Evolutionary conservation across 106 monocot genomes (phyloP).

Genomic region (Alisma plantagoaquatica): DNA sequence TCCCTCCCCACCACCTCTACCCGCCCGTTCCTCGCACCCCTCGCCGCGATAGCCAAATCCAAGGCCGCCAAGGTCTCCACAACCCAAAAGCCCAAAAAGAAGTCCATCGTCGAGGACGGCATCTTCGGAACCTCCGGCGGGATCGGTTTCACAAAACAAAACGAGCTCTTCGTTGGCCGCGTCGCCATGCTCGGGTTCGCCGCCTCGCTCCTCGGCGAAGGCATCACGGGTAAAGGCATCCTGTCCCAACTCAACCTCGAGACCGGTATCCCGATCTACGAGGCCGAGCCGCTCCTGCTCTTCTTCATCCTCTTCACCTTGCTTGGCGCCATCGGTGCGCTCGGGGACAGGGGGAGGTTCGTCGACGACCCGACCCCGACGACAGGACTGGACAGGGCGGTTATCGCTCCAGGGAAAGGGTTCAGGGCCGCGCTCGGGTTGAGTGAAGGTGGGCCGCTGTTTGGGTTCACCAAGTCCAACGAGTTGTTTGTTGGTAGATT

Average conservation of each 20-base stretch:
- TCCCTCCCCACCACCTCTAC: too few relatives aligned
- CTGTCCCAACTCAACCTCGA: too few relatives aligned
- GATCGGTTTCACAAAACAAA: too few relatives aligned
- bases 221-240: too few relatives aligned
- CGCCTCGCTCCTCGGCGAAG: constrained; percentile 66
- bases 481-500: constrained; percentile 78
- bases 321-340: constrained; percentile 80
- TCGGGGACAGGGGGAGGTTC: constrained; percentile 57
- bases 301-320: constrained; percentile 91
- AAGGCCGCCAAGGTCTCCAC: too few relatives aligned
- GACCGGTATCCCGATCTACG: too few relatives aligned
- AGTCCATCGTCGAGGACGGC: constrained; percentile 56
- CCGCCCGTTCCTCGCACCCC: too few relatives aligned
- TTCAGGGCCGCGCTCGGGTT: constrained; percentile 50
- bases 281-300: too few relatives aligned
- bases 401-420: constrained; percentile 64
- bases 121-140: constrained; percentile 69
- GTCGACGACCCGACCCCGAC: constrained; percentile 41
- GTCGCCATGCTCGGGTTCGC: constrained; percentile 88
- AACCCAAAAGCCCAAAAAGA: too few relatives aligned
- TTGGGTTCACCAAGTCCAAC: constrained; percentile 77
- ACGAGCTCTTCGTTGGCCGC: constrained; percentile 72
- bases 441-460: constrained; percentile 60
- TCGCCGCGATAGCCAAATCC: too few relatives aligned
- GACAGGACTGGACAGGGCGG: constrained; percentile 54